Evolutionary conservation across 805 yeast species (phyloP), one percentile per base, ranked within the genome.

Genomic region (Wickerhamiella musiphila): DNA sequence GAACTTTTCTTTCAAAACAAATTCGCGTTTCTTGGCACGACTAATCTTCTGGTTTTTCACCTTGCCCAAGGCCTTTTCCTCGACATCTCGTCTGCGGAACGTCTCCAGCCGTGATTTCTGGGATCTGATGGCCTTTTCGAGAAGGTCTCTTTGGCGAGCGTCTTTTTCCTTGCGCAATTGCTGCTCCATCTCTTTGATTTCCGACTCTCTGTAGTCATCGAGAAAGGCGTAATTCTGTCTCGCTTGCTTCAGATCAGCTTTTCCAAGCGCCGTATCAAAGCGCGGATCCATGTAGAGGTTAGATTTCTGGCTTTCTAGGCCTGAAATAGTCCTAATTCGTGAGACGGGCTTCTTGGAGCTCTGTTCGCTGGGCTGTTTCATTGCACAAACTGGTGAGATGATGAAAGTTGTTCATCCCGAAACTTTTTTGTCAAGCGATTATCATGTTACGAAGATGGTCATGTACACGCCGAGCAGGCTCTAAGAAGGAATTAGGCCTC

Each of bases 221-320:
- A 90, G 57, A 49, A 90, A 90, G 27, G 70, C 66, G 57, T 90
- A 90, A 47, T 86, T 74, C 46, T 71, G 68, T 38, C 95, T 63
- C 12, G 78, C 67, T 36, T 64, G 61, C 20, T 61, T 57, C 36
- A 68, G 56, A 49, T 84, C 86, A 1, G 90, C 79, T 44, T 71
- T 76, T 35, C 96, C 96, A 40, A 71, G 70, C 0, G 94, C 83
- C 3, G 86, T 67, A 53, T 90, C 94, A 51, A 90, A 90, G 43
- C 98, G 64, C 21, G 92, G 75, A 57, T 90, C 98, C 30, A 69
- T 65, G 49, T 77, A 74, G 18, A 75, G 54, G 11, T 58, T 60
- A 11, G 52, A 20, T 45, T 31, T 52, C 45, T 35, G 55, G 49
- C 41, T 52, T 19, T 40, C 39, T 16, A 52, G 52, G 4, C 57